Base-by-base conservation (phyloP, 805 yeast genomes). In the Ogataea allantospora region DNA sequence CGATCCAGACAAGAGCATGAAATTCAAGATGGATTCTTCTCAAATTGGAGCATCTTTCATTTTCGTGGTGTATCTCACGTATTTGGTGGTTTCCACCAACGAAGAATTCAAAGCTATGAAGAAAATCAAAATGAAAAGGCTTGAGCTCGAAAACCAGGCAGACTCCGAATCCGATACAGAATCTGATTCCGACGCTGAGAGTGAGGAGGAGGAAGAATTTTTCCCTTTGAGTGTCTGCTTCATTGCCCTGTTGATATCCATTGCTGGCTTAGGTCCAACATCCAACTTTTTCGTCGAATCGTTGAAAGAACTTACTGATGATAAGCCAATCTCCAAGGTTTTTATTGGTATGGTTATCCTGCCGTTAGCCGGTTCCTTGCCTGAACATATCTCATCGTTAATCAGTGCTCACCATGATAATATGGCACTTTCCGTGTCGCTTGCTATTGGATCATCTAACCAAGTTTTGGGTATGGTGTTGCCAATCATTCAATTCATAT, bases 391-490 rank as follows among this genome's bases (percentile, higher is more conserved):
- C 11, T 39, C 47, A 9, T 43, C 47, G 17, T 20, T 43, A 16
- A 43, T 43, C 36, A 43, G 47, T 16, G 47, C 47, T 4, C 47
- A 43, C 27, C 47, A 43, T 34, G 20, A 36, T 32, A 43, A 43
- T 23, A 39, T 43, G 47, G 47, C 47, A 3, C 42, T 43, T 10
- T 43, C 47, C 11, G 47, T 43, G 1, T 43, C 47, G 28, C 25
- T 43, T 16, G 47, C 47, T 8, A 27, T 43, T 12, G 47, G 47
- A 11, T 43, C 47, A 6, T 43, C 47, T 7, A 43, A 39, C 34
- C 47, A 43, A 36, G 47, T 43, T 12, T 30, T 43, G n/a, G 47
- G 47, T 16, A 43, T 43, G 47, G 47, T 43, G n/a, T 30, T 43
- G n/a, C 47, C 47, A 16, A 39, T 43, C 17, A 43, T 43, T 29